Base-by-base conservation (phyloP, 495 filamentous ascomycete genomes). In the Tetracladium setigerum region DNA sequence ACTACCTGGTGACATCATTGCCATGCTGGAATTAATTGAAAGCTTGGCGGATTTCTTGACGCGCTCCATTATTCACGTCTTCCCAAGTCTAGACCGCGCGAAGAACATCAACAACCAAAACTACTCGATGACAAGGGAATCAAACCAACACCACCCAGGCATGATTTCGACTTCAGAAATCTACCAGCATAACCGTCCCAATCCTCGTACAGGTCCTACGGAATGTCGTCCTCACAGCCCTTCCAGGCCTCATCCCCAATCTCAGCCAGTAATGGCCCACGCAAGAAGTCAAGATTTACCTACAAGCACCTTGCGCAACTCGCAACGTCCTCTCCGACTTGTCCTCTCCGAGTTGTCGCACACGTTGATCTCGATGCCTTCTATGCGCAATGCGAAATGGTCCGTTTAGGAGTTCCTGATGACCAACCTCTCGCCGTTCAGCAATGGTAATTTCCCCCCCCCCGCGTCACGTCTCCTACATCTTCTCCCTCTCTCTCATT, bases 301-400 rank as follows among this genome's bases (percentile, higher is more conserved):
- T 89, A 84, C 59, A 84, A 84, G 38, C 83, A 97, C 30, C 72
- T 98, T 16, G 66, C 74, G 11, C 81, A 89, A 37, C 79, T 97
- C 32, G 76, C 80, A 16, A 73, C 81, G 11, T 86, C 77, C 46
- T 82, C 80, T 2, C 70, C 81, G 0, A 77, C 78, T 4, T 87
- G 81, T 41, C 92, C 89, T 13, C 73, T 98, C 13, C 82, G 92
- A 41, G 84, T 90, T 11, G 81, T 95, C 41, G 87, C 89, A 15
- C 92, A 96, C 59, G 76, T 97, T 49, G 92, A 98, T 62, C 80
- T 98, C 52, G 92, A 98, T 76, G 92, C 91, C 39, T 97, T 97
- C 66, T 98, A 98, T 57, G 92, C 94, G 4, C 92, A 98, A 74
- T 95, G 85, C 54, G 92, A 97, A 64, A 89, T 87, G 74, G 81